A percentile compares a stretch with the other conserved stretches of the same genome.
Conservation (phyloP, 768 basidiomycete genomes). For the Suillus ampliporus region DNA sequence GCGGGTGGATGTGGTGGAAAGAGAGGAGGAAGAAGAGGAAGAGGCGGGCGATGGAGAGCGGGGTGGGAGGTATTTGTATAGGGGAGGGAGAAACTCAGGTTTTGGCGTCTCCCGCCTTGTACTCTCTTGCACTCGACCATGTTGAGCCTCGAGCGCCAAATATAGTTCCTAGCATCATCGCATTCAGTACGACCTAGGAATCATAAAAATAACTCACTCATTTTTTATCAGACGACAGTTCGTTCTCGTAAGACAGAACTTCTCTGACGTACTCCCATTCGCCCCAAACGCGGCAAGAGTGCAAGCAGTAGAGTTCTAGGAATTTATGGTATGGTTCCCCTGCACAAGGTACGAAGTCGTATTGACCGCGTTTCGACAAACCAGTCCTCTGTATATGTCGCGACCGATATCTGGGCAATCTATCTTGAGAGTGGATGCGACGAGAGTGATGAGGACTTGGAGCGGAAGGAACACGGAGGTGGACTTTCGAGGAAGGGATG, state of each 20-base stretch:
- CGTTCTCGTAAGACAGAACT: constrained; percentile 74
- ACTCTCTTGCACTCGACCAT: constrained; percentile 36
- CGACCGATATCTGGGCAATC: constrained; percentile 65
- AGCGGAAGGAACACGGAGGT: constrained; percentile 66
- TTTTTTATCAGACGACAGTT: constrained; percentile 56
- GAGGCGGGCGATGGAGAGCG: constrained; percentile 53
- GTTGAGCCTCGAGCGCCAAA: constrained; percentile 36
- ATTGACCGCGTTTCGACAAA: constrained; percentile 61
- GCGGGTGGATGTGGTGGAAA: constrained; percentile 34
- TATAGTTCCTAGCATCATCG: too few relatives aligned
- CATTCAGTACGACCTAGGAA: constrained; percentile 13
- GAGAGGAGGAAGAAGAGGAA: constrained; percentile 70
- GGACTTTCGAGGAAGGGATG: constrained; percentile 41
- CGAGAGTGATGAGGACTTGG: constrained; percentile 71
- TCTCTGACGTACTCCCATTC: constrained; percentile 84
- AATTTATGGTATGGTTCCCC: constrained; percentile 75
- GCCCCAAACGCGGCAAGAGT: constrained; percentile 71
- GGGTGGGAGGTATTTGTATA: constrained; percentile 28
- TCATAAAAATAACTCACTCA: constrained; percentile 47
- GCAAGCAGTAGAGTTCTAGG: constrained; percentile 76
- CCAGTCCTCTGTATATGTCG: constrained; percentile 82
- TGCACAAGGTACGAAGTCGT: constrained; percentile 34
- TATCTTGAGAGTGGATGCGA: constrained; percentile 72
- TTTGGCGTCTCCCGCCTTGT: constrained; percentile 25
- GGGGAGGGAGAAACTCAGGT: constrained; percentile 23